Evolutionary conservation across 192 early-diverging fungal species (phyloP), one percentile per base, ranked within the genome.

Genomic region (Backusella australiensis): DNA sequence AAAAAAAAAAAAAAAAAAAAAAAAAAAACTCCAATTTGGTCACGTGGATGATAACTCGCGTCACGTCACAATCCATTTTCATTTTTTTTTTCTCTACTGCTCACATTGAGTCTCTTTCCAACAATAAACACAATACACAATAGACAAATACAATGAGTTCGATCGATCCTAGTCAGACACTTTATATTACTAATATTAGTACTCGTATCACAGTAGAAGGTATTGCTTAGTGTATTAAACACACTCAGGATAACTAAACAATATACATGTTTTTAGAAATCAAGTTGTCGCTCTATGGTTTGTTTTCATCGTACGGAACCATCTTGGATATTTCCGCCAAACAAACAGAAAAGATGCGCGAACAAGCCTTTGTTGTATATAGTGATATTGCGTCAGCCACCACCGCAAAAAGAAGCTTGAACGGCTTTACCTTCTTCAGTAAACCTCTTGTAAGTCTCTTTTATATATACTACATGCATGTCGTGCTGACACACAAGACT

Each of bases 321-420:
- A 87, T 99, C 34, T 76, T 97, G 23, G 96, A 96, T 80, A 91
- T 99, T 23, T 94, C 96, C 11, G 94, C 95, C 15, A 79, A 89
- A 65, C 93, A 94, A 77, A 97, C 93, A 8, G 75, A 81, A 34
- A 92, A 90, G 63, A 92, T 95, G 89, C 93, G 97, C 35, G 96
- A 96, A 19, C 98, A 99, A 84, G 98, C 98, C 0, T 97, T 96
- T 81, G 82, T 99, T 26, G 96, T 92, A 17, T 98, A 97, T 76
- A 82, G 85, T 36, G 93, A 97, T 74, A 90, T 97, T n/a, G 80
- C 94, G 6, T 82, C 88, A 19, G 94, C 98, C 3, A 97, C 96
- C 38, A 85, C 92, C 0, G 97, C 98, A 6, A 78, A 97, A 71
- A 86, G 96, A 73, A 89, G 93, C 34, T 83, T 98, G 44, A 94